Evolutionary conservation across 2,329 filamentous ascomycete genomes (phyloP), one percentile per base, ranked within the genome.

Genomic region (Colletotrichum karsti): DNA sequence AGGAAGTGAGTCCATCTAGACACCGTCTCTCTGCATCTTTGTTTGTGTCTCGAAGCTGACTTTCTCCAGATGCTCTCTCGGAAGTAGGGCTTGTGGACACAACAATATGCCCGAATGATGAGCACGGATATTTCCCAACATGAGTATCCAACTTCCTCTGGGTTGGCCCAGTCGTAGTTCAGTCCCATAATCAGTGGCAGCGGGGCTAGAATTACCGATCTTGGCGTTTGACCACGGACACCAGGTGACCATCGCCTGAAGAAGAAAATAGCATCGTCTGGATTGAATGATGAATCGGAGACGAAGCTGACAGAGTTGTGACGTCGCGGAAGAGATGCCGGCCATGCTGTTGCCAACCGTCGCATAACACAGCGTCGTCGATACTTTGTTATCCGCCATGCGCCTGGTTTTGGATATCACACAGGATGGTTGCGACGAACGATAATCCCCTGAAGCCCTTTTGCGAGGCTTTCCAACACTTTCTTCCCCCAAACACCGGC

Each of bases 61-160:
- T 33, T n/a, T 12, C 15, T 12, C 18, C 18, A 67, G 64, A 30
- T 67, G 64, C 46, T 64, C 64, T 15, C 28, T 67, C 28, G 64
- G 64, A 46, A 58, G 46, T 18, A 67, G 37, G 28, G 46, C 59
- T 13, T 67, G 64, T 44, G 64, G 64, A 39, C 64, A 67, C 51
- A 28, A n/a, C 53, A 44, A n/a, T 51, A 53, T 63, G 15, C 53
- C 62, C 22, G 64, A 64, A 63, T 67, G 64, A 67, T 26, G 26
- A 28, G 24, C 4, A 33, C 30, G 46, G 24, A 30, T 15, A 50
- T n/a, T n/a, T n/a, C n/a, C n/a, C n/a, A n/a, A n/a, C n/a, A n/a
- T n/a, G n/a, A n/a, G n/a, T n/a, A n/a, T n/a, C n/a, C n/a, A n/a
- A n/a, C n/a, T n/a, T n/a, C n/a, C n/a, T n/a, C n/a, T n/a, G n/a